phyloP scores from a whole-genome alignment of 1,284 basidiomycete genomes.

The Cutaneotrichosporon sp. region DNA sequence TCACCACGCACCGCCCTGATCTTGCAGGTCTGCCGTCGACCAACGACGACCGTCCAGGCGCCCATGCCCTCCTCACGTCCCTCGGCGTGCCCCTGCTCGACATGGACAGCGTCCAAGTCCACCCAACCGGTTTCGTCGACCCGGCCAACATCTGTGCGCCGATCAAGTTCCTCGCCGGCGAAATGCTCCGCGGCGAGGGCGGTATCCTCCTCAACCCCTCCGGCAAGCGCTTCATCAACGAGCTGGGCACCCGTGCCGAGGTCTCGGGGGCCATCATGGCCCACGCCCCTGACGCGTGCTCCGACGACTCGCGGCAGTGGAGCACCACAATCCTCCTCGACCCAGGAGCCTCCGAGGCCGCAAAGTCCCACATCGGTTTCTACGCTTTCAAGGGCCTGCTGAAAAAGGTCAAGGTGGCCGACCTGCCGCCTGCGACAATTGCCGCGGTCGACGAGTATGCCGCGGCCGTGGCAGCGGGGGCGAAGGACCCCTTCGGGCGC shows the following conservation, averaged over 20 bases:
- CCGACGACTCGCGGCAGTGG: slow-evolving; percentile 5
- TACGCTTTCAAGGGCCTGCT: slow-evolving; percentile 19
- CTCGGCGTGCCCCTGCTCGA: slow-evolving; percentile 9
- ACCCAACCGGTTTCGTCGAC: slow-evolving; percentile 83
- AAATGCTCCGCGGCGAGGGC: slow-evolving; percentile 93
- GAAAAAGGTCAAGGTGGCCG: background rate
- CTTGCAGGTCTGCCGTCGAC: slow-evolving; percentile 12
- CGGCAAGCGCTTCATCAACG: slow-evolving; percentile 67
- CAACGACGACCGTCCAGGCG: slow-evolving; percentile 7
- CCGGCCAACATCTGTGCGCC: slow-evolving; percentile 76
- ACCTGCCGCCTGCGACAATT: background rate
- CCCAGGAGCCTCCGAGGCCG: slow-evolving; percentile 8
- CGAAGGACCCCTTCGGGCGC: slow-evolving; percentile 5
- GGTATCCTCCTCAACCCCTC: slow-evolving; percentile 88
- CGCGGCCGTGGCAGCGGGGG: background rate
- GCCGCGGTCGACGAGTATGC: slow-evolving; percentile 9
- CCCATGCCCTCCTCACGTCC: slow-evolving; percentile 4
- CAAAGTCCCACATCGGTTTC: slow-evolving; percentile 10
- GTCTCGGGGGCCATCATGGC: slow-evolving; percentile 5
- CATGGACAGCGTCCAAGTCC: slow-evolving; percentile 21
- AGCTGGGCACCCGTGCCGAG: slow-evolving; percentile 9
- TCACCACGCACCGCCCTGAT: slow-evolving; percentile 12
- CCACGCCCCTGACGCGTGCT: background rate
- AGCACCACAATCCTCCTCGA: slow-evolving; percentile 11
- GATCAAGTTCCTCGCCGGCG: slow-evolving; percentile 95